Conservation (phyloP, 106 monocot species). For the Dactylorhiza incarnata region DNA sequence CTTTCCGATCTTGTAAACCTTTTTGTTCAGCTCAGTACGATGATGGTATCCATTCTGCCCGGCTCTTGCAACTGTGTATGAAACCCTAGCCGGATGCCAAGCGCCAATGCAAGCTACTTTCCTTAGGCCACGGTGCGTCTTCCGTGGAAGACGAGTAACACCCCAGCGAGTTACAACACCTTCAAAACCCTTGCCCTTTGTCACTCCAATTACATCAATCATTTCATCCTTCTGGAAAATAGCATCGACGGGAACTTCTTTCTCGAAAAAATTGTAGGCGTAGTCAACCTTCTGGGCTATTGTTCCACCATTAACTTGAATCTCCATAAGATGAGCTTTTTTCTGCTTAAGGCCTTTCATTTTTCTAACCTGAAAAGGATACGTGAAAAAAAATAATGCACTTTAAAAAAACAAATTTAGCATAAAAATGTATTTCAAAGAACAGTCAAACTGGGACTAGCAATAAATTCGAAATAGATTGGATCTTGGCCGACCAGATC, state of each 20-base stretch:
- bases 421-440: too few species aligned
- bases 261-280: constrained; percentile 59
- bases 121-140: constrained; percentile 56
- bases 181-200: constrained; percentile 64
- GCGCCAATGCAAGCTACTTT: constrained; percentile 78
- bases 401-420: too few species aligned
- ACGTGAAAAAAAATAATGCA: too few species aligned
- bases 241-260: constrained; percentile 49
- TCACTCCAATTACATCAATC: constrained; percentile 62
- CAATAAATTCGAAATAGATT: too few species aligned
- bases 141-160: constrained; percentile 60
- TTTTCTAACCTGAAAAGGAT: constrained; percentile 31
- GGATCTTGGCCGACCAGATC: too few species aligned
- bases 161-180: constrained; percentile 77
- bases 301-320: constrained; percentile 52
- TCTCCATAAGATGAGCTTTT: constrained; percentile 68
- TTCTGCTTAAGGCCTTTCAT: constrained; percentile 64
- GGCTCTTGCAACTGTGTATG: constrained; percentile 58
- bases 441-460: too few species aligned
- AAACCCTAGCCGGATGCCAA: constrained; percentile 75
- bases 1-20: constrained; percentile 57
- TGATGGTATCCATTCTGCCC: constrained; percentile 80
- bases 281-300: constrained; percentile 53
- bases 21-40: constrained; percentile 66
- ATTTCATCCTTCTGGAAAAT: constrained; percentile 65